These are phyloP conservation scores for Chlamydomonas applanata DNA, from an alignment of 139 green algal species.

Conservation along the genomic window DNA sequence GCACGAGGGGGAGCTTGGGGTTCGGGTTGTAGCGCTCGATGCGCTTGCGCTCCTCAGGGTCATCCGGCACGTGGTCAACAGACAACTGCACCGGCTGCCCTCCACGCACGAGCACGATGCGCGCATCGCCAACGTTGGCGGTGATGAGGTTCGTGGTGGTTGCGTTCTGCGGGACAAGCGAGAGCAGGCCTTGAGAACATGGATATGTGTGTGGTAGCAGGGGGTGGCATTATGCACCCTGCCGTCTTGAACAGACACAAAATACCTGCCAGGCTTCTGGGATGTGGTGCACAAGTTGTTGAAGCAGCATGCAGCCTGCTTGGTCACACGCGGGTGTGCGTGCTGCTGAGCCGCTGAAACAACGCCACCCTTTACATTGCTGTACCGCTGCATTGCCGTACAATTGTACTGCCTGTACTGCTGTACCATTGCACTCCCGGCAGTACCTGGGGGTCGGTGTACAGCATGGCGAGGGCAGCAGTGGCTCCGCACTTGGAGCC, in stretches of 20 bases:
- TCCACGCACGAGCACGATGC: constrained; percentile 68
- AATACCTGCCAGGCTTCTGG: no score
- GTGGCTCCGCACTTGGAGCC: constrained; percentile 88
- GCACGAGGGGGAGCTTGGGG: constrained; percentile 81
- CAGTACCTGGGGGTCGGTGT: background rate
- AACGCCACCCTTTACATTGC: no score
- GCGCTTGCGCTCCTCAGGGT: constrained; percentile 72
- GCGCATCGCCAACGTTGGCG: constrained; percentile 89
- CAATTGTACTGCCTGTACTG: no score
- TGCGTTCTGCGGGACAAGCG: background rate
- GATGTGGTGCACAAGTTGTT: no score
- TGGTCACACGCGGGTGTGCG: no score
- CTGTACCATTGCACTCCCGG: background rate
- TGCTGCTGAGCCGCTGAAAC: no score
- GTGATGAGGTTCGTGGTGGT: constrained; percentile 44
- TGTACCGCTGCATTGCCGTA: no score
- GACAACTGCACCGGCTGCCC: constrained; percentile 70
- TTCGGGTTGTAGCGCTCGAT: constrained; percentile 96
- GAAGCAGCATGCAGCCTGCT: no score
- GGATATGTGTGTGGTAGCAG: no score
- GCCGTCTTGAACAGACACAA: no score
- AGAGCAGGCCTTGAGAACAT: background rate
- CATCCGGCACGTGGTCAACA: constrained; percentile 89
- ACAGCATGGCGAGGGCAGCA: constrained; percentile 58
- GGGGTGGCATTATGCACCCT: no score